Conservation (phyloP, 179 eudicot genomes). For the Carnegiea gigantea region DNA sequence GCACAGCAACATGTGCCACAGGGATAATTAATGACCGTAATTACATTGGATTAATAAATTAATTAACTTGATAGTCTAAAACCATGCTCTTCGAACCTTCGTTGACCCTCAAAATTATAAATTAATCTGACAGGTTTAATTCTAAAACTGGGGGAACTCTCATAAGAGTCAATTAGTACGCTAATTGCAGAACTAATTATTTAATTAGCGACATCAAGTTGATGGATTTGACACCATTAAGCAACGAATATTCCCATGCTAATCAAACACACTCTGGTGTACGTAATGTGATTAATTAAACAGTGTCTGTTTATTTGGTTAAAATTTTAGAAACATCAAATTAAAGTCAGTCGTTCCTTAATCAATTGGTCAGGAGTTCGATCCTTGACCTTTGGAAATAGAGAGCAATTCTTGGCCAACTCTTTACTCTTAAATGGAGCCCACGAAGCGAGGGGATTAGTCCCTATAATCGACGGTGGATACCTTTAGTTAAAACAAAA, state of each 20-base stretch:
- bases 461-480: too few species aligned
- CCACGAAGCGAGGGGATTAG: too few species aligned
- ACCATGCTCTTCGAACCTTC: background rate
- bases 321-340: too few species aligned
- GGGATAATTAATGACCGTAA: background rate
- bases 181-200: background rate
- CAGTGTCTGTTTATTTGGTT: background rate
- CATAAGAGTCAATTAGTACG: background rate
- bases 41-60: background rate
- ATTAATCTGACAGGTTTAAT: background rate
- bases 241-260: constrained; percentile 1
- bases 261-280: background rate
- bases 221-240: background rate
- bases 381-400: too few species aligned
- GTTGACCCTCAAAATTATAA: background rate
- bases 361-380: too few species aligned
- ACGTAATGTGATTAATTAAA: background rate
- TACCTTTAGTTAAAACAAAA: too few species aligned
- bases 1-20: background rate
- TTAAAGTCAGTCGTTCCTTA: too few species aligned
- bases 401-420: too few species aligned
- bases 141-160: background rate
- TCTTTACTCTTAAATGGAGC: too few species aligned
- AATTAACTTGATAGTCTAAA: background rate
- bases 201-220: background rate